Evolutionary conservation across 129 eudicot species (phyloP).

Genomic region (Escallonia rubra): DNA sequence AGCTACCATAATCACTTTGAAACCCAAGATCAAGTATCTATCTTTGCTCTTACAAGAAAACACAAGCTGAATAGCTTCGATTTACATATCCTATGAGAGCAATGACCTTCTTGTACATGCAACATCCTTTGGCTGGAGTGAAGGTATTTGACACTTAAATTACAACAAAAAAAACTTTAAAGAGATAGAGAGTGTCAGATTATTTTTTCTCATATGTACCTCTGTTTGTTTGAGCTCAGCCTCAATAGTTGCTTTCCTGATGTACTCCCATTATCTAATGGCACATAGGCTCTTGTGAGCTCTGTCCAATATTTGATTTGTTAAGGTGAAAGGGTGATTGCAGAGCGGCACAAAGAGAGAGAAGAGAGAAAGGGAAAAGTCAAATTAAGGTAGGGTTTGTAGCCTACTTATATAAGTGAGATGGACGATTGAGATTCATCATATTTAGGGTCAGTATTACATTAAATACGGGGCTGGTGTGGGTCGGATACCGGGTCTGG

Average conservation of each 20-base stretch:
- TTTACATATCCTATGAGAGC: not conserved
- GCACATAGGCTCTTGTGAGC: slow-evolving; percentile 69
- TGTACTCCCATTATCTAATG: slow-evolving; percentile 78
- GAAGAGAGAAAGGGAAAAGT: too few relatives aligned
- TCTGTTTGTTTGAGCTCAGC: slow-evolving; percentile 72
- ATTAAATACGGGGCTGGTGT: too few relatives aligned
- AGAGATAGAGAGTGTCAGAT: not conserved
- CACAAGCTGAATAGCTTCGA: not conserved
- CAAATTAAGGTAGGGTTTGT: too few relatives aligned
- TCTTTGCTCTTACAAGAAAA: not conserved
- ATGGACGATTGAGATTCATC: too few relatives aligned
- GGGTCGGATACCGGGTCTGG: too few relatives aligned
- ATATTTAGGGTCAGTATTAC: too few relatives aligned
- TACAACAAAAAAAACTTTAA: not conserved
- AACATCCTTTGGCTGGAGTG: too few relatives aligned
- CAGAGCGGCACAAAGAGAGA: too few relatives aligned
- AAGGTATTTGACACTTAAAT: too few relatives aligned
- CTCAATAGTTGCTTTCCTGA: slow-evolving; percentile 71
- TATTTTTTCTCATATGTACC: slow-evolving; percentile 27
- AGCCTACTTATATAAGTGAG: too few relatives aligned
- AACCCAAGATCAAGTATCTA: too few relatives aligned
- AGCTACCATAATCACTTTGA: not conserved
- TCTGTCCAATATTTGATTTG: slow-evolving; percentile 30
- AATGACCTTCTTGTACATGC: too few relatives aligned
- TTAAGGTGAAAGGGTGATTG: not conserved